Evolutionary conservation across 208 protist genomes (phyloP).

Genomic region (Acanthamoeba quina): DNA sequence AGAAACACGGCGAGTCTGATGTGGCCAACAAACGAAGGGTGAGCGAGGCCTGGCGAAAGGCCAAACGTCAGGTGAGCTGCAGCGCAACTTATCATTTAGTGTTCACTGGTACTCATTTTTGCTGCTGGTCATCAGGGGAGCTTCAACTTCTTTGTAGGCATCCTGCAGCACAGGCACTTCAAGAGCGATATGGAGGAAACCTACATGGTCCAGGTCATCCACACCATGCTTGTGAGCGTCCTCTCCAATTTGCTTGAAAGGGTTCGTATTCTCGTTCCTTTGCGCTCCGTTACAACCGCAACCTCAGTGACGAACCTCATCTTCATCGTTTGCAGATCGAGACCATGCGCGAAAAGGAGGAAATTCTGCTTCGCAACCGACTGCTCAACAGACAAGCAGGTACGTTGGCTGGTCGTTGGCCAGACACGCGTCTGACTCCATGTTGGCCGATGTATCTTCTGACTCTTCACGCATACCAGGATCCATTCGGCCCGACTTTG

Average conservation of each 20-base stretch:
- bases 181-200: slow-evolving; percentile 13
- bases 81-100: background rate
- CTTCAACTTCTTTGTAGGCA: slow-evolving; percentile 59
- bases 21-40: slow-evolving; percentile 27
- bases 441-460: background rate
- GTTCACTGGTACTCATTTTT: background rate
- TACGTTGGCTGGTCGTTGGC: background rate
- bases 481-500: slow-evolving; percentile 45
- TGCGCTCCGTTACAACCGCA: no score
- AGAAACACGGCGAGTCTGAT: slow-evolving; percentile 29
- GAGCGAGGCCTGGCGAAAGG: slow-evolving; percentile 51
- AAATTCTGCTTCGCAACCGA: slow-evolving; percentile 38
- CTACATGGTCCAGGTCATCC: slow-evolving; percentile 17
- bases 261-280: background rate
- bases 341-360: slow-evolving; percentile 47
- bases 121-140: background rate
- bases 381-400: slow-evolving; percentile 40
- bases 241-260: slow-evolving; percentile 14
- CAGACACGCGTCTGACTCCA: no score
- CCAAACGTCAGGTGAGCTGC: slow-evolving; percentile 19
- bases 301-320: background rate
- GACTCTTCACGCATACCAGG: background rate
- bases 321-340: slow-evolving; percentile 20
- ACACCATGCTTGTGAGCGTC: slow-evolving; percentile 42
- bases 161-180: background rate